Percentiles rank a stretch among this genome's conserved stretches.
These are phyloP conservation scores for Fusarium napiforme DNA, from an alignment of 2,329 filamentous ascomycete species.

Conservation along the genomic window DNA sequence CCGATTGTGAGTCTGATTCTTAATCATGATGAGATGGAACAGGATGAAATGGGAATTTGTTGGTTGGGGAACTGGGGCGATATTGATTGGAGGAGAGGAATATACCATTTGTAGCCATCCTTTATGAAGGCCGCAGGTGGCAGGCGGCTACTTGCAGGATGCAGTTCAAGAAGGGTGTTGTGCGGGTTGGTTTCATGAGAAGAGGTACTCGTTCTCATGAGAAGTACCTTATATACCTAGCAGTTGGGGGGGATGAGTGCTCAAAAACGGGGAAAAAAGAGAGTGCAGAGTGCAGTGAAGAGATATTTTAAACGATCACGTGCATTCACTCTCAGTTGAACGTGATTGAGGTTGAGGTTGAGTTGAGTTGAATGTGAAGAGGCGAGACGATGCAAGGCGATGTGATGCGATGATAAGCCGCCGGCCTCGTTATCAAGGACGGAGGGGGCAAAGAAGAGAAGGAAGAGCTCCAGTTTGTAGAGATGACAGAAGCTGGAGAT, in stretches of 20 bases:
- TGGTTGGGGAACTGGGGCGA: background rate
- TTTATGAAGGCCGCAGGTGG: slow-evolving; percentile 36
- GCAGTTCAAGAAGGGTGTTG: slow-evolving; percentile 35
- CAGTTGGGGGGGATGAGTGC: background rate
- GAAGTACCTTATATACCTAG: slow-evolving; percentile 11
- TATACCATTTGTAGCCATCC: slow-evolving; percentile 50
- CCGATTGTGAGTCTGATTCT: no score
- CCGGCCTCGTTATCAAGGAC: slow-evolving; percentile 39
- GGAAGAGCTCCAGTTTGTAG: slow-evolving; percentile 14
- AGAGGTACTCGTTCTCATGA: slow-evolving; percentile 38
- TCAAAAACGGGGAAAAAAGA: background rate
- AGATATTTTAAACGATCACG: slow-evolving; percentile 1
- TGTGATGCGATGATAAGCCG: slow-evolving; percentile 43
- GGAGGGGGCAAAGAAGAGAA: slow-evolving; percentile 28
- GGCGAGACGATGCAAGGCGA: slow-evolving; percentile 18
- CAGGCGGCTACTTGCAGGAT: slow-evolving; percentile 39
- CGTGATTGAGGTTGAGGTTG: slow-evolving; percentile 18
- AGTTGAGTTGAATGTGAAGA: slow-evolving; percentile 25
- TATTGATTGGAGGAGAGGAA: background rate
- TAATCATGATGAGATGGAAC: slow-evolving; percentile 4
- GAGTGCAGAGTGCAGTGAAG: slow-evolving; percentile 24
- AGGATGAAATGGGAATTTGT: background rate
- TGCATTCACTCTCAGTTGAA: slow-evolving; percentile 1
- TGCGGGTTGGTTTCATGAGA: slow-evolving; percentile 31
- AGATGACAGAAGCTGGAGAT: slow-evolving; percentile 7